Conservation (phyloP, 495 filamentous ascomycete genomes). For the Venustampulla echinocandica region DNA sequence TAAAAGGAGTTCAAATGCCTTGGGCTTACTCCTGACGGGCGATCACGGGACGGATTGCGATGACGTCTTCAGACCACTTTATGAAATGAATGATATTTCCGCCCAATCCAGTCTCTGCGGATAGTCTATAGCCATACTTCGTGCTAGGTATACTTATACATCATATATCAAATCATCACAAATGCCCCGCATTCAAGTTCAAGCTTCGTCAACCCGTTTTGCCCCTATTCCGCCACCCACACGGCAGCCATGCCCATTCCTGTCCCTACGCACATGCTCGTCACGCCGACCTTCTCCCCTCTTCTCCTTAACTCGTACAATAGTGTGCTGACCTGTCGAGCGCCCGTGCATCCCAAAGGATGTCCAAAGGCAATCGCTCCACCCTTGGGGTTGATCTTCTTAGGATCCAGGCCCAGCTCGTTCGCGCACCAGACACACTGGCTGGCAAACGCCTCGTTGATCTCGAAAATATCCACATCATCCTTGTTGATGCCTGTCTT, state of each 20-base stretch:
- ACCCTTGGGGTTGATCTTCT: slow-evolving; percentile 94
- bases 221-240: slow-evolving; percentile 72
- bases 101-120: slow-evolving; percentile 2
- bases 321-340: slow-evolving; percentile 86
- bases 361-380: slow-evolving; percentile 99
- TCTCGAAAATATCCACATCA: slow-evolving; percentile 95
- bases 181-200: neutral
- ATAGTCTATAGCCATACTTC: neutral
- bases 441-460: slow-evolving; percentile 96
- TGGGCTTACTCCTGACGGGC: neutral
- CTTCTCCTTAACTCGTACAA: slow-evolving; percentile 79
- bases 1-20: too few species aligned
- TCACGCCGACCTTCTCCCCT: slow-evolving; percentile 77
- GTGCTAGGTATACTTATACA: neutral
- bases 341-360: slow-evolving; percentile 89
- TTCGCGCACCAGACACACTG: slow-evolving; percentile 92
- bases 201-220: slow-evolving; percentile 1
- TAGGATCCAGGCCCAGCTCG: slow-evolving; percentile 69
- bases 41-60: neutral
- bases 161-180: neutral
- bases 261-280: slow-evolving; percentile 94
- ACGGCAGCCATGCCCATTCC: slow-evolving; percentile 97
- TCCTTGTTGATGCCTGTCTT: slow-evolving; percentile 81
- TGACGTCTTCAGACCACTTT: neutral
- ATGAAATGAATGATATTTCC: neutral